Conservation (phyloP, 257 asterid genomes). For the Thymus quinquecostatus region DNA sequence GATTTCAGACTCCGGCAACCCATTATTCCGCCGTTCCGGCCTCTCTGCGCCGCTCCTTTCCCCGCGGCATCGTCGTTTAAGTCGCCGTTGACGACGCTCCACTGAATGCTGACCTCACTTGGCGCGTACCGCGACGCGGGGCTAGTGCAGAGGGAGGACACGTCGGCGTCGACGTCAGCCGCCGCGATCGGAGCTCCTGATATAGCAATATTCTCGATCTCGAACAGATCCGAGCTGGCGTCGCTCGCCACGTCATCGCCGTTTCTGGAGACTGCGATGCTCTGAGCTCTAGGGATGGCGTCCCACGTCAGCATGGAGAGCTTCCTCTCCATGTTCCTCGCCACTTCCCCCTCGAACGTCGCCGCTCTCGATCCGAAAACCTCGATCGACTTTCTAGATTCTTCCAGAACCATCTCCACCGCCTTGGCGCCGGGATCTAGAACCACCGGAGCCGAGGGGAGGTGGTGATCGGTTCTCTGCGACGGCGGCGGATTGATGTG, state of each 20-base stretch:
- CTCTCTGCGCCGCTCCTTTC: constrained; percentile 32
- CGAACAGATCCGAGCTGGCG: constrained; percentile 80
- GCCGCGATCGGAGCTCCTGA: constrained; percentile 24
- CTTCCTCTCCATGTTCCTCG: constrained; percentile 56
- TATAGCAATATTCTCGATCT: constrained; percentile 52
- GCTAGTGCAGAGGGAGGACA: constrained; percentile 41
- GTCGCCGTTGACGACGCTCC: constrained; percentile 74
- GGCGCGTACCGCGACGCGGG: constrained; percentile 58
- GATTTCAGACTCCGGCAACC: constrained; percentile 64
- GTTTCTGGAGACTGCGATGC: neutral
- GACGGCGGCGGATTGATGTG: neutral
- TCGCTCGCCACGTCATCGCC: constrained; percentile 71
- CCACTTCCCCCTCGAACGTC: constrained; percentile 37
- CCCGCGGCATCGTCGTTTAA: constrained; percentile 32
- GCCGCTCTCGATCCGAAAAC: constrained; percentile 56
- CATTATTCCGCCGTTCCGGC: constrained; percentile 46
- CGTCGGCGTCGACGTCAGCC: neutral
- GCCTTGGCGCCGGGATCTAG: neutral
- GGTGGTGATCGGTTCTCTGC: neutral
- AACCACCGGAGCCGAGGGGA: too few relatives aligned
- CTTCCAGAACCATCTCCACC: constrained; percentile 26
- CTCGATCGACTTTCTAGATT: constrained; percentile 52
- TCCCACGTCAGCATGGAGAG: constrained; percentile 81
- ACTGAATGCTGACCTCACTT: constrained; percentile 72
- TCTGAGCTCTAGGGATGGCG: constrained; percentile 56